Evolutionary conservation across 2,329 filamentous ascomycete genomes (phyloP).

Genomic region (Aspergillus felis): DNA sequence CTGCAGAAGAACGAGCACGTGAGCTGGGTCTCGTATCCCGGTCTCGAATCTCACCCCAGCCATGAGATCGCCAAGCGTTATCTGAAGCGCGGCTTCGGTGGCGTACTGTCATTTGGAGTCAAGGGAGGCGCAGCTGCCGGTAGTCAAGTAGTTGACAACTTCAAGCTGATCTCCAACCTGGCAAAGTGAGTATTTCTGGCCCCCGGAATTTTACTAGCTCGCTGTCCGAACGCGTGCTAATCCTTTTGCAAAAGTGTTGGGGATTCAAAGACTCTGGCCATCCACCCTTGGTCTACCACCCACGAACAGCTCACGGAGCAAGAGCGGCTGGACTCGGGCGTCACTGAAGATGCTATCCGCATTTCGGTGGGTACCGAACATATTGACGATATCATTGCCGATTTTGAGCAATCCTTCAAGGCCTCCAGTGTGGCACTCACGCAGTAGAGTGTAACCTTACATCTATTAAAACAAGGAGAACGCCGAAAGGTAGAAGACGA

Average conservation of each 20-base stretch:
- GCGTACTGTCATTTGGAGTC: slow-evolving; percentile 88
- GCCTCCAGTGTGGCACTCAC: slow-evolving; percentile 34
- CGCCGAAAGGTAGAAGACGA: neutral
- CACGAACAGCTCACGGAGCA: slow-evolving; percentile 85
- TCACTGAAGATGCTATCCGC: slow-evolving; percentile 84
- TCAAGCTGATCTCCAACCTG: slow-evolving; percentile 92
- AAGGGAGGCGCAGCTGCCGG: slow-evolving; percentile 84
- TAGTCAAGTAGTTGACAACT: slow-evolving; percentile 83
- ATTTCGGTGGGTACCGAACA: slow-evolving; percentile 95
- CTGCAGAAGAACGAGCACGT: slow-evolving; percentile 80
- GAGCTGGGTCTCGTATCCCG: slow-evolving; percentile 90
- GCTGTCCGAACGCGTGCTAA: neutral
- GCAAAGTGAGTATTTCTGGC: slow-evolving; percentile 60
- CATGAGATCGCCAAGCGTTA: slow-evolving; percentile 84
- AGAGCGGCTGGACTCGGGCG: slow-evolving; percentile 75
- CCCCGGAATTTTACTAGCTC: neutral
- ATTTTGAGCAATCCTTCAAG: slow-evolving; percentile 88
- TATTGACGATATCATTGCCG: slow-evolving; percentile 93
- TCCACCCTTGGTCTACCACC: slow-evolving; percentile 93
- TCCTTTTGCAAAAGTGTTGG: slow-evolving; percentile 58
- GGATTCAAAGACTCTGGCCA: slow-evolving; percentile 90
- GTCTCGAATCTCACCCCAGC: slow-evolving; percentile 74
- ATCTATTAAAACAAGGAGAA: neutral
- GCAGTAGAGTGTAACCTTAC: slow-evolving; percentile 3
- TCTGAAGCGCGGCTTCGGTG: slow-evolving; percentile 76